phyloP scores from a whole-genome alignment of 805 yeast species.

The Yarrowia sp. region DNA sequence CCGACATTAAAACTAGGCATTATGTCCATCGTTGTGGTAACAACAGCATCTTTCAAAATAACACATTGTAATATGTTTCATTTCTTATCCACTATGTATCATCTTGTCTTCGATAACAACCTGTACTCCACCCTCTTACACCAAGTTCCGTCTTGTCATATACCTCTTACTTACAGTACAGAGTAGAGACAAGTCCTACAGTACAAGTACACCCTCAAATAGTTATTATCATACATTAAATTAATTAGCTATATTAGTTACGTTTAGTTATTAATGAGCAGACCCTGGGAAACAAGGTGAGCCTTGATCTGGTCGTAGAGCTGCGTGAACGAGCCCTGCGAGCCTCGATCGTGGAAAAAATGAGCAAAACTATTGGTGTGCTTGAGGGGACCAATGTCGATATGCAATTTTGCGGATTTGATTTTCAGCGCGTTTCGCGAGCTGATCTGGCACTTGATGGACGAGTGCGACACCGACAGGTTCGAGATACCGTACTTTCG shows the following conservation, averaged over 20 bases:
- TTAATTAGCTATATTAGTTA: not conserved
- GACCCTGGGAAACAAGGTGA: conserved; percentile 23
- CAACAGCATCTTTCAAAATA: too few relatives aligned
- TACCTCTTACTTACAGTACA: too few relatives aligned
- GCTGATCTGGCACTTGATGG: conserved; percentile 38
- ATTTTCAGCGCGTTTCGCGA: conserved; percentile 40
- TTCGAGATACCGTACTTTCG: conserved; percentile 40
- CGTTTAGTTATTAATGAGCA: conserved; percentile 12
- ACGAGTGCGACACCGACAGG: conserved; percentile 33
- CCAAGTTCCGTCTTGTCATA: too few relatives aligned
- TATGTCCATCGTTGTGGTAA: too few relatives aligned
- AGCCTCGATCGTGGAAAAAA: conserved; percentile 31
- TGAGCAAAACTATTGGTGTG: conserved; percentile 20
- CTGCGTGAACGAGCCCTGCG: conserved; percentile 28
- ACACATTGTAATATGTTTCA: too few relatives aligned
- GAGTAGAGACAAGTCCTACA: too few relatives aligned
- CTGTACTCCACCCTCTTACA: too few relatives aligned
- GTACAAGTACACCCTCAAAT: too few relatives aligned
- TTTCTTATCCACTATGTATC: too few relatives aligned
- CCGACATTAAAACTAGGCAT: too few relatives aligned
- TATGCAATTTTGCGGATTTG: conserved; percentile 37
- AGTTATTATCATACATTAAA: conserved; percentile 14
- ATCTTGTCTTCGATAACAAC: too few relatives aligned
- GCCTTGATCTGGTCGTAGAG: conserved; percentile 31
- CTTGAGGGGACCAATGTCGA: conserved; percentile 30